Evolutionary conservation across 78 protist genomes (phyloP).

Genomic region (Blattamonas nauphoetae): DNA sequence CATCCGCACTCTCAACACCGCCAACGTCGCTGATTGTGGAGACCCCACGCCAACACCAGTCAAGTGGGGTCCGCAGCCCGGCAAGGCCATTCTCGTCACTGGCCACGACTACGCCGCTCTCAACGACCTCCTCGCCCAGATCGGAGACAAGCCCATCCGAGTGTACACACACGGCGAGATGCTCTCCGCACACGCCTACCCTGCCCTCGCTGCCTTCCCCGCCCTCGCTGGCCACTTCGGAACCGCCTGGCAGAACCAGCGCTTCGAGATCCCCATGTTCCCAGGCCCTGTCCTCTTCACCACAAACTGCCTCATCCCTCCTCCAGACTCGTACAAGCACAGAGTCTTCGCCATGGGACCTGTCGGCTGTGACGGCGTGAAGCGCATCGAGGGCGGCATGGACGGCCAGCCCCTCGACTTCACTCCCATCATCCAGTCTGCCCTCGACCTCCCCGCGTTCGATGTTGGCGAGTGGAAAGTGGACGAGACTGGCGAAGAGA

Average conservation of each 20-base stretch:
- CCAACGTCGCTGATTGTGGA: slow-evolving; percentile 26
- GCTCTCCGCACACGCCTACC: slow-evolving; percentile 69
- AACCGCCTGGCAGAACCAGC: slow-evolving; percentile 74
- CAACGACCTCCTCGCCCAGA: slow-evolving; percentile 33
- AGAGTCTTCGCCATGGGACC: slow-evolving; percentile 49
- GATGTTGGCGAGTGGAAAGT: no score
- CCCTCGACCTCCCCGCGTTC: no score
- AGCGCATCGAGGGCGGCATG: no score
- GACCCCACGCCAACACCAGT: slow-evolving; percentile 30
- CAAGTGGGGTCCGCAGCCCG: slow-evolving; percentile 23
- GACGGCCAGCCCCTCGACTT: no score
- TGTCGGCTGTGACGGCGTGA: slow-evolving; percentile 40
- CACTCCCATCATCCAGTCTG: not conserved
- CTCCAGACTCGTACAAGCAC: slow-evolving; percentile 33
- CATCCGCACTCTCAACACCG: slow-evolving; percentile 40
- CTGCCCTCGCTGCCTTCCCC: no score
- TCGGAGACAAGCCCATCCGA: slow-evolving; percentile 44
- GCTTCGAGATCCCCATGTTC: slow-evolving; percentile 31
- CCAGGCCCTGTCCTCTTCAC: slow-evolving; percentile 67
- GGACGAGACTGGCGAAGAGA: no score
- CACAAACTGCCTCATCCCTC: slow-evolving; percentile 65
- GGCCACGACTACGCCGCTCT: slow-evolving; percentile 63
- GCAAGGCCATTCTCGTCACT: slow-evolving; percentile 48
- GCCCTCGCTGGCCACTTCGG: slow-evolving; percentile 66
- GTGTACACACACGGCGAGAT: slow-evolving; percentile 84